These are phyloP conservation scores for Schizophyllum commune DNA, from an alignment of 1,284 basidiomycete genomes.

Conservation along the genomic window DNA sequence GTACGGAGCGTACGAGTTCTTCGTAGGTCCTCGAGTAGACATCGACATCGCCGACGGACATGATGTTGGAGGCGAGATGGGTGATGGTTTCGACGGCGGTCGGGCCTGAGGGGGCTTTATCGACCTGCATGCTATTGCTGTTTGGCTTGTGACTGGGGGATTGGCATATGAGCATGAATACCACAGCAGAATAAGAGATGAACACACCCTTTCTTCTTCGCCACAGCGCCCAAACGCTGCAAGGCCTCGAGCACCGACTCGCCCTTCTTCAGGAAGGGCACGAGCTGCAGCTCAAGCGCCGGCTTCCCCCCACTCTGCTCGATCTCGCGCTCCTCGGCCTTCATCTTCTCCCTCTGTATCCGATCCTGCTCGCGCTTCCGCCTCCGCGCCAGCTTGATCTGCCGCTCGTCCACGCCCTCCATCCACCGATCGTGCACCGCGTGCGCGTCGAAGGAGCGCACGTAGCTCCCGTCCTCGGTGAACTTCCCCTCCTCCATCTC, in stretches of 20 bases:
- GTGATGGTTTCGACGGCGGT: constrained; percentile 58
- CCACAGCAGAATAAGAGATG: constrained; percentile 3
- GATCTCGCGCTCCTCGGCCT: constrained; percentile 67
- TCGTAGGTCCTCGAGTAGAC: constrained; percentile 82
- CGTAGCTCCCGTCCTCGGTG: constrained; percentile 87
- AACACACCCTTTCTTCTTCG: constrained; percentile 52
- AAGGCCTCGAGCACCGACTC: constrained; percentile 89
- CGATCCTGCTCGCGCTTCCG: constrained; percentile 64
- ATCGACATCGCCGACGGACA: constrained; percentile 77
- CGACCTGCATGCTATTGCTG: constrained; percentile 36
- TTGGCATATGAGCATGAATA: constrained; percentile 6
- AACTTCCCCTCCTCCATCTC: constrained; percentile 98
- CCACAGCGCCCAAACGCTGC: constrained; percentile 72
- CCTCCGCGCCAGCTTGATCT: constrained; percentile 77
- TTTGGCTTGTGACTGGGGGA: constrained; percentile 16
- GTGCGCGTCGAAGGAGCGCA: constrained; percentile 83
- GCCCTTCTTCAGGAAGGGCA: constrained; percentile 74
- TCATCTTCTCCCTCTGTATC: constrained; percentile 59
- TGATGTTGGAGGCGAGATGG: constrained; percentile 73
- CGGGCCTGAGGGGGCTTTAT: constrained; percentile 22
- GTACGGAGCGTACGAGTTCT: constrained; percentile 67
- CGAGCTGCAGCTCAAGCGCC: constrained; percentile 60
- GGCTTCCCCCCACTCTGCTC: constrained; percentile 59
- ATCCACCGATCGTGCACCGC: constrained; percentile 95
- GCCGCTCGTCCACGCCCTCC: constrained; percentile 79